A percentile compares a stretch with the other conserved stretches of the same genome.
Conservation (phyloP, 257 asterid genomes). For the Scutellaria baicalensis region DNA sequence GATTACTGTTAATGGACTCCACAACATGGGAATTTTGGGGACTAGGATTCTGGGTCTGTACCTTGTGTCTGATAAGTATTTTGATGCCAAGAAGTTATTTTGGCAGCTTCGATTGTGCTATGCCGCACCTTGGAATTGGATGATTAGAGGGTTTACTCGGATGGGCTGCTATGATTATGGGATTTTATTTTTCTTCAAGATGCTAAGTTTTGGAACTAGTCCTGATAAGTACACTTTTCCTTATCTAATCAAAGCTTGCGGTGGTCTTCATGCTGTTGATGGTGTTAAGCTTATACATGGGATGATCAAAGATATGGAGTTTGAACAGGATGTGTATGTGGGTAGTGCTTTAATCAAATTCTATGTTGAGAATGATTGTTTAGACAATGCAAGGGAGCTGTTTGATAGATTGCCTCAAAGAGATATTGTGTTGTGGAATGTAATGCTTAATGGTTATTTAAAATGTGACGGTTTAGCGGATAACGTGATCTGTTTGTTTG, state of each 20-base stretch:
- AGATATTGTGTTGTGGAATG: constrained; percentile 79
- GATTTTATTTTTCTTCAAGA: constrained; percentile 65
- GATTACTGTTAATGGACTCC: constrained; percentile 51
- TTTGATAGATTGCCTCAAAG: constrained; percentile 67
- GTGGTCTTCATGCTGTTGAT: constrained; percentile 43
- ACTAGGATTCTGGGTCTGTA: constrained; percentile 80
- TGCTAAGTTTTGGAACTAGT: constrained; percentile 64
- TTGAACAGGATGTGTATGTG: constrained; percentile 68
- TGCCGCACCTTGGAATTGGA: constrained; percentile 99
- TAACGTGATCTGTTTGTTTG: constrained; percentile 46
- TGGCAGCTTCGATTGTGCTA: constrained; percentile 60
- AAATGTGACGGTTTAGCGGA: constrained; percentile 34
- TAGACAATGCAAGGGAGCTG: constrained; percentile 49
- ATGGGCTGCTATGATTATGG: constrained; percentile 55
- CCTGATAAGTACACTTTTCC: constrained; percentile 96
- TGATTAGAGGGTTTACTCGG: constrained; percentile 73
- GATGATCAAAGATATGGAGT: constrained; percentile 35
- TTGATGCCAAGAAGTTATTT: constrained; percentile 58
- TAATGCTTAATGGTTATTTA: constrained; percentile 61
- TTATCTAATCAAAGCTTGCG: constrained; percentile 71
- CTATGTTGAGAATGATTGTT: constrained; percentile 58
- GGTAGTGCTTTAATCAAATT: constrained; percentile 81
- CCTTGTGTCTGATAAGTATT: constrained; percentile 34
- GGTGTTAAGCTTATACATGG: constrained; percentile 47
- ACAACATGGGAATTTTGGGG: constrained; percentile 45